Base-by-base conservation (phyloP, 331 rosid genomes). In the Quercus phellos region DNA sequence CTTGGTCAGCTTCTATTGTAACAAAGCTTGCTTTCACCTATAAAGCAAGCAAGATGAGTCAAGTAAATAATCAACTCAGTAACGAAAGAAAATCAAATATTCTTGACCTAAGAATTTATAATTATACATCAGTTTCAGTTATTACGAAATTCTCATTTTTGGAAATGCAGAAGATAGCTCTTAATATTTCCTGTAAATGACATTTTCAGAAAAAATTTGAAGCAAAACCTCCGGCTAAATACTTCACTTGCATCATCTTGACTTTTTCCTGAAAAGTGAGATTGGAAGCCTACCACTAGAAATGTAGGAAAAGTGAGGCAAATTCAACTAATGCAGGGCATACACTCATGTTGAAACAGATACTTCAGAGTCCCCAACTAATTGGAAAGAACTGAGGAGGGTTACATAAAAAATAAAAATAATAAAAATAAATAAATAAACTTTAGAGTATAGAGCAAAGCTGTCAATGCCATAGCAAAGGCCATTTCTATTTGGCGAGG, bases 1-100 rank as follows among this genome's bases (percentile, higher is more conserved):
- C 87, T 75, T 87, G 91, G 59, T 87, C 87, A 12, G 88, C 89
- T 88, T 94, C 91, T 54, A 79, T 75, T 21, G 85, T 72, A 29
- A 82, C 70, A 69, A 77, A 35, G 78, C 90, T 90, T 4, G 91
- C 90, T 80, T 85, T 85, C 42, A 88, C 93, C 98, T 94, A 85
- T 18, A 70, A 81, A 79, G 35, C 68, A 79, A 80, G 13, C 17
- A 68, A 67, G 56, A 77, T 51, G 66, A 69, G 67, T 35, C 51
- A 24, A 17, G 29, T 11, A 19, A 80, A 59, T 10, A 34, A 55
- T 54, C 1, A 10, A 53, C 19, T 72, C 53, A 29, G 35, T 42
- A 61, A n/a, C 63, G 50, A 69, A 75, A 66, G 46, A 38, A 53
- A 6, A 35, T 64, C 6, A 7, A 60, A 70, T 63, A 63, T 51